phyloP scores from a whole-genome alignment of 352 stramenopile genomes.

The Globisporangium rhizosaccharum region DNA sequence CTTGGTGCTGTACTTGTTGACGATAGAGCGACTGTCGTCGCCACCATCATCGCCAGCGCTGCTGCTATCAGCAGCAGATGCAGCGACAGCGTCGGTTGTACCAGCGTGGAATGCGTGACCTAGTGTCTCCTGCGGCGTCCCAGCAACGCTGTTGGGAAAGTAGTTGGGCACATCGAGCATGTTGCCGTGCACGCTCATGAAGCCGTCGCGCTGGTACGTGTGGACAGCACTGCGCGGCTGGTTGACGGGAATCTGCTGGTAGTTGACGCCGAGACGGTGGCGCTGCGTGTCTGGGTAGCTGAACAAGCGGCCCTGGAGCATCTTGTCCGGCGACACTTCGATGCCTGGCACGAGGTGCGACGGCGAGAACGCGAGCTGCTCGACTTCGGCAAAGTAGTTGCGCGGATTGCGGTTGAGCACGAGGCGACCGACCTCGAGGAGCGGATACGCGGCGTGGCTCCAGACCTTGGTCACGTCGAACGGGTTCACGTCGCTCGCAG shows the following conservation, averaged over 20 bases:
- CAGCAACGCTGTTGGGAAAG: conserved; percentile 84
- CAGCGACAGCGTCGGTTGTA: too few relatives aligned
- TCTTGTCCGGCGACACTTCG: conserved; percentile 80
- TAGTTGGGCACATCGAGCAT: conserved; percentile 73
- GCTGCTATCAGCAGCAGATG: too few relatives aligned
- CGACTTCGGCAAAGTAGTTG: conserved; percentile 93
- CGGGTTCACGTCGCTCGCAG: conserved; percentile 70
- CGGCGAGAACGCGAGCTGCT: conserved; percentile 91
- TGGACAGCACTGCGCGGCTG: conserved; percentile 63
- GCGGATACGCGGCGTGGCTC: conserved; percentile 83
- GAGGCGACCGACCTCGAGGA: conserved; percentile 81
- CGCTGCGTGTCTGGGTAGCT: conserved; percentile 88
- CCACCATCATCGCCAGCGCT: too few relatives aligned
- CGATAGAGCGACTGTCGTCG: conserved; percentile 25
- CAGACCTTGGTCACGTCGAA: conserved; percentile 94
- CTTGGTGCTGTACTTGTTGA: conserved; percentile 66
- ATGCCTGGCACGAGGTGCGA: conserved; percentile 90
- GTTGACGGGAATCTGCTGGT: conserved; percentile 89
- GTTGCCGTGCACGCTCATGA: conserved; percentile 78
- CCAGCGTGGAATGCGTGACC: too few relatives aligned
- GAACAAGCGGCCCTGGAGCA: conserved; percentile 87
- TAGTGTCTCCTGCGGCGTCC: too few relatives aligned
- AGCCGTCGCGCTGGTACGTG: conserved; percentile 85
- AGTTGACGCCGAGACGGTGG: conserved; percentile 87
- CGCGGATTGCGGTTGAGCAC: conserved; percentile 90